Base-by-base conservation (phyloP, 805 yeast species). In the Suhomyces sp. region DNA sequence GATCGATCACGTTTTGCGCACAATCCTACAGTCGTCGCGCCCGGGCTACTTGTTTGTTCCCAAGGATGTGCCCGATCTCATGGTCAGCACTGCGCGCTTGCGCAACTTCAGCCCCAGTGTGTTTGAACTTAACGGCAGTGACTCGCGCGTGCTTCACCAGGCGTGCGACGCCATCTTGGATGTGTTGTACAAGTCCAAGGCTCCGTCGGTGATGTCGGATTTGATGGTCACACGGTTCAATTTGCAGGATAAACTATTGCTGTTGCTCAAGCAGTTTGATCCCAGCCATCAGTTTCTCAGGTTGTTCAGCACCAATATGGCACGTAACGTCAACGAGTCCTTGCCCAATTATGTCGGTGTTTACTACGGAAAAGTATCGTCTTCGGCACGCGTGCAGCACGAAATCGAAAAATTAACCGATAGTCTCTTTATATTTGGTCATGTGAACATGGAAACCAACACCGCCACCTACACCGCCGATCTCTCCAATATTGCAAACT, bases 11-110 rank as follows among this genome's bases (percentile, higher is more conserved):
- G 87, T 89, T 6, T 79, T 92, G 51, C 63, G 62, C 44, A 72
- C 77, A 15, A 82, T 89, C 26, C 71, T 82, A 57, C 72, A 67
- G 38, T 74, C 80, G 46, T 83, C 86, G 38, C 83, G 85, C 65
- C 97, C 97, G 0, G 97, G 96, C 13, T 91, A 87, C 62, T 66
- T 91, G 47, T 89, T 83, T 65, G 67, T 92, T 46, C 97, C 97
- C 1, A 72, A 80, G 44, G 92, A 91, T 65, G 67, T 88, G 58
- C 81, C 83, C 8, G 82, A 84, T 51, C 22, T 62, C 6, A 54
- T 46, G 46, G 68, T 72, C 3, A 58, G 72, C 9, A 55, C 53
- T 17, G 49, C 46, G 7, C 57, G 66, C 42, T 65, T 72, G 49
- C 42, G 42, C n/a, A n/a, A 24, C 5, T 38, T 38, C 24, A 53